Evolutionary conservation across 2,329 filamentous ascomycete species (phyloP).

Genomic region (Amauroascus verrucosus): DNA sequence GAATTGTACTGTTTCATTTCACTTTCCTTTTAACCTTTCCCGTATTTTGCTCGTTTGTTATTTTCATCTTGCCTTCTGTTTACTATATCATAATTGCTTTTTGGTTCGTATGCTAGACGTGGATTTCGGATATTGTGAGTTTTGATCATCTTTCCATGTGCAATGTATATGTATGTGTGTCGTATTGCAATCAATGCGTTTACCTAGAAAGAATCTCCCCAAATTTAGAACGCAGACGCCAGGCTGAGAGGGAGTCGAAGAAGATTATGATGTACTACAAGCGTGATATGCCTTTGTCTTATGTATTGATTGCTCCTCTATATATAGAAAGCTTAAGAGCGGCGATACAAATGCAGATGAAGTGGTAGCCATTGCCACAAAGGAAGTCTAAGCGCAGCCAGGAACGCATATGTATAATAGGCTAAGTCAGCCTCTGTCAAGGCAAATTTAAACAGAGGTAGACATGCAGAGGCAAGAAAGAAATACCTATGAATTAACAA

Average conservation of each 20-base stretch:
- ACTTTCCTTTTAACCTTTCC: conserved; percentile 15
- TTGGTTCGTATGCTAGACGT: conserved; percentile 7
- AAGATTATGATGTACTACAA: too few relatives aligned
- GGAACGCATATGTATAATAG: not conserved
- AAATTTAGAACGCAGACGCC: too few relatives aligned
- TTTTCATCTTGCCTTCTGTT: conserved; percentile 20
- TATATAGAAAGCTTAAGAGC: not conserved
- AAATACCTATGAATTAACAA: not conserved
- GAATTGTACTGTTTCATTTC: not conserved
- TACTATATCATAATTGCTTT: conserved; percentile 15
- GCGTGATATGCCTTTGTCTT: not conserved
- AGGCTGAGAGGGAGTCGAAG: too few relatives aligned
- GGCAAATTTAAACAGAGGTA: not conserved
- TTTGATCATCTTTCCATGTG: not conserved
- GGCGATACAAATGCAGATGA: not conserved
- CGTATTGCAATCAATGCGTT: not conserved
- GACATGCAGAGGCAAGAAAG: not conserved
- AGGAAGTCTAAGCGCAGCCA: not conserved
- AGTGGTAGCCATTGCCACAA: not conserved
- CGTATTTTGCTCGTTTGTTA: conserved; percentile 19
- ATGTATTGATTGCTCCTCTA: not conserved
- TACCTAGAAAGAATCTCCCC: too few relatives aligned
- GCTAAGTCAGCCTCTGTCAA: not conserved
- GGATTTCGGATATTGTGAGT: not conserved
- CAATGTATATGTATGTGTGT: not conserved